Evolutionary conservation across 306 rosid species (phyloP).

Genomic region (Vachellia collinsii): DNA sequence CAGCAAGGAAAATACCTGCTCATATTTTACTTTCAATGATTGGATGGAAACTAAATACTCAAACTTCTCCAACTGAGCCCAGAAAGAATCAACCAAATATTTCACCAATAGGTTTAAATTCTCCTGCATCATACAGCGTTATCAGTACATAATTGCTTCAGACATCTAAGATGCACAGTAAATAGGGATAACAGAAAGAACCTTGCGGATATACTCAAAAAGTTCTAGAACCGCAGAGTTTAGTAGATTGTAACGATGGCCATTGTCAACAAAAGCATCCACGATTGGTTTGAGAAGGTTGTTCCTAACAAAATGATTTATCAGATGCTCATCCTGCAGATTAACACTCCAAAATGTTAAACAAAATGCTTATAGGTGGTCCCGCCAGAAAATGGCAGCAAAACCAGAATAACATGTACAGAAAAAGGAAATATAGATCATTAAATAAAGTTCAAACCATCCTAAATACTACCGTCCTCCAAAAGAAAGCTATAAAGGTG

Average conservation of each 20-base stretch:
- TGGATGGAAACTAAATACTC: conserved; percentile 72
- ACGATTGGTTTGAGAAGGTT: conserved; percentile 89
- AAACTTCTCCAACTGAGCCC: conserved; percentile 77
- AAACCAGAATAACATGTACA: conserved; percentile 1
- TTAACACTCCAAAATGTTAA: conserved; percentile 37
- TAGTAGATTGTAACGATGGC: conserved; percentile 93
- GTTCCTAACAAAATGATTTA: conserved; percentile 71
- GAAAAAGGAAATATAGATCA: neutral
- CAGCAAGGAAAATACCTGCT: conserved; percentile 70
- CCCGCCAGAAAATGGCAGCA: conserved; percentile 26
- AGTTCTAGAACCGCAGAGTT: conserved; percentile 90
- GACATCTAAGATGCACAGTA: conserved; percentile 30
- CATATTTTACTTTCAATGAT: conserved; percentile 86
- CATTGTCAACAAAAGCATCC: conserved; percentile 82
- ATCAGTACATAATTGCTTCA: conserved; percentile 20
- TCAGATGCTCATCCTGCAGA: conserved; percentile 88
- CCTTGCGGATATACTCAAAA: conserved; percentile 87
- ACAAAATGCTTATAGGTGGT: conserved; percentile 16
- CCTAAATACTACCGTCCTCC: neutral
- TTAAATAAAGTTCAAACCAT: neutral
- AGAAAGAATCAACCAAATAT: conserved; percentile 80
- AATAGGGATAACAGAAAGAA: conserved; percentile 39
- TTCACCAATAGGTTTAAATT: conserved; percentile 67
- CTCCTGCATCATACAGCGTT: conserved; percentile 62
- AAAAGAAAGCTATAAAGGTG: neutral